Evolutionary conservation across 2,329 filamentous ascomycete genomes (phyloP).

Genomic region (Exophiala xenobiotica): DNA sequence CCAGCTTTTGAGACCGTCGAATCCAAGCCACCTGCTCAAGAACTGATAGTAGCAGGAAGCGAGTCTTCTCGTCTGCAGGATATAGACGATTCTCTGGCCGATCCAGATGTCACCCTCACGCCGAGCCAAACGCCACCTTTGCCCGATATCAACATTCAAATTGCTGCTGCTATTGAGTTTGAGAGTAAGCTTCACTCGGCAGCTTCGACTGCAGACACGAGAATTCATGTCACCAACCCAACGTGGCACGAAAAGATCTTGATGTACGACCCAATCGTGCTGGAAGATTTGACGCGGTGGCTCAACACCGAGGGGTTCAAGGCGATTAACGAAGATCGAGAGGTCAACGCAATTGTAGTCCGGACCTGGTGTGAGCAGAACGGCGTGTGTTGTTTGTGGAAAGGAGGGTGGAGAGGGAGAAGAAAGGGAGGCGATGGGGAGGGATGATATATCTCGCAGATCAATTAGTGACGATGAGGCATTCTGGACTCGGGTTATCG

Average conservation of each 20-base stretch:
- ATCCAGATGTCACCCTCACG: background rate
- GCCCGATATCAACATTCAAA: slow-evolving; percentile 17
- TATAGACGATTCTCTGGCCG: background rate
- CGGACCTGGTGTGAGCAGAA: slow-evolving; percentile 88
- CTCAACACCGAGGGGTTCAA: slow-evolving; percentile 70
- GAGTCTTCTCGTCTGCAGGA: background rate
- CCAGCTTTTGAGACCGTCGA: background rate
- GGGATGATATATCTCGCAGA: background rate
- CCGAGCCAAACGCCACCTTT: slow-evolving; percentile 10
- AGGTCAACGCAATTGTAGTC: slow-evolving; percentile 64
- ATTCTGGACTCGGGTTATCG: too few species aligned
- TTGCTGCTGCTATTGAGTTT: slow-evolving; percentile 17
- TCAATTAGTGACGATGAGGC: background rate
- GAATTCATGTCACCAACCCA: slow-evolving; percentile 42
- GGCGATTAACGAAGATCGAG: slow-evolving; percentile 62
- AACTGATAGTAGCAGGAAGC: background rate
- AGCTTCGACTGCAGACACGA: slow-evolving; percentile 32
- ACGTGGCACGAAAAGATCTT: slow-evolving; percentile 93
- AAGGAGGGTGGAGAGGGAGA: slow-evolving; percentile 33
- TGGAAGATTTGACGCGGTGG: slow-evolving; percentile 83
- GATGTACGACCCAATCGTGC: slow-evolving; percentile 83
- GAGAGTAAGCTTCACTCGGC: background rate
- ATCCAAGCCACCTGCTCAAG: background rate
- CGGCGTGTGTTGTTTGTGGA: slow-evolving; percentile 81
- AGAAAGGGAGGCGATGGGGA: background rate